Base-by-base conservation (phyloP, 148 eudicot species). In the Mesembryanthemum crystallinum region DNA sequence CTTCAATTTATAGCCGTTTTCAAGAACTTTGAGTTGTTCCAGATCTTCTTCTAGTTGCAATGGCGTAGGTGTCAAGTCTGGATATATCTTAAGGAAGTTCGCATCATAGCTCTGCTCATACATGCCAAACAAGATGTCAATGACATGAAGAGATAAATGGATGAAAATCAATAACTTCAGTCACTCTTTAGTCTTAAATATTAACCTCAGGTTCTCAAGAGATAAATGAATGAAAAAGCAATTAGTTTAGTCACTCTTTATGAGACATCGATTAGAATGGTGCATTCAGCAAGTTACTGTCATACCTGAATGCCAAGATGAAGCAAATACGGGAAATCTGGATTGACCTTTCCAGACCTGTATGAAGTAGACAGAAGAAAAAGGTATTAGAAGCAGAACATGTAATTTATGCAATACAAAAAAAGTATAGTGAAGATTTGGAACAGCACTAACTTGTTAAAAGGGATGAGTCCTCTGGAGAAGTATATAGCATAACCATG, bases 1-100 rank as follows among this genome's bases (percentile, higher is more conserved):
- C 98, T 89, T 94, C 92, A 94, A 85, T 79, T 87, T 94, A 75
- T 92, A 94, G 54, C 98, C 98, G 78, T 94, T 90, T 79, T 95
- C 98, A 65, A 94, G 96, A 79, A 94, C 97, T 82, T 92, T 94
- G 24, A 94, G 86, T 74, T 92, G 98, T 78, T 94, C 97, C 75
- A 94, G 83, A 84, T 94, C 97, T 86, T 94, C 98, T 86, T 94
- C 96, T n/a, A 94, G 89, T 79, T 94, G 97, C 78, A 94, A 78
- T 32, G 92, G 97, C 62, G 98, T 90, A 68, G 97, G 88, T 24
- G 88, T 78, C 58, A 94, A 88, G 78, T 87, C 85, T 1, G 97
- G 84, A 78, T 92, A 94, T 83, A 89, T 81, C 76, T 80, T 85
- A 29, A 92, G 88, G 78, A 94, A 92, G 78, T 92, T 86, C 24